phyloP scores from a whole-genome alignment of 352 stramenopile genomes.

The Paralagenidium karlingii region DNA sequence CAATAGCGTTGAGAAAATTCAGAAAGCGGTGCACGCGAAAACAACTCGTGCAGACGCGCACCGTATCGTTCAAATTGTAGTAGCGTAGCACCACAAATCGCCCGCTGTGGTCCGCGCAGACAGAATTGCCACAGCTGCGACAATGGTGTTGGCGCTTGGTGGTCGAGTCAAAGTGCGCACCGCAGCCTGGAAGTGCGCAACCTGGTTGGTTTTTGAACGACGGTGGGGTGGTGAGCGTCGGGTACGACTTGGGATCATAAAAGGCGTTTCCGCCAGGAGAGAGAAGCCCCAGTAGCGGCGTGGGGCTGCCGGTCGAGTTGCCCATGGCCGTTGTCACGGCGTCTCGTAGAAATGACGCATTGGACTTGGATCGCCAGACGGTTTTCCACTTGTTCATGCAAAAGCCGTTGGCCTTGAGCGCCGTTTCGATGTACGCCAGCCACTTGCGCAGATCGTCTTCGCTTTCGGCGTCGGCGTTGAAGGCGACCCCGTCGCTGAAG shows the following conservation, averaged over 20 bases:
- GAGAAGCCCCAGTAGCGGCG: background rate
- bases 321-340: too few relatives aligned
- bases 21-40: conserved; percentile 65
- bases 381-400: too few relatives aligned
- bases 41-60: conserved; percentile 55
- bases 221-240: conserved; percentile 30
- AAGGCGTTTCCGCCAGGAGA: conserved; percentile 38
- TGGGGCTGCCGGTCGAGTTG: too few relatives aligned
- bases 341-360: too few relatives aligned
- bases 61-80: conserved; percentile 41
- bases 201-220: conserved; percentile 59
- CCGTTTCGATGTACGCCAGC: conserved; percentile 65
- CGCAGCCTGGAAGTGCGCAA: conserved; percentile 48
- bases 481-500: conserved; percentile 55
- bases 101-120: conserved; percentile 73
- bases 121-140: conserved; percentile 61
- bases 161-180: conserved; percentile 46
- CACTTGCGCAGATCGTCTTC: conserved; percentile 68
- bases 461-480: conserved; percentile 66
- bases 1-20: conserved; percentile 46
- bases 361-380: too few relatives aligned
- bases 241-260: conserved; percentile 11
- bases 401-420: conserved; percentile 20
- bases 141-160: conserved; percentile 74
- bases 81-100: conserved; percentile 53